These are phyloP conservation scores for barrel medic (Medicago truncatula) DNA, from an alignment of 306 rosid species.

Conservation along the genomic window DNA sequence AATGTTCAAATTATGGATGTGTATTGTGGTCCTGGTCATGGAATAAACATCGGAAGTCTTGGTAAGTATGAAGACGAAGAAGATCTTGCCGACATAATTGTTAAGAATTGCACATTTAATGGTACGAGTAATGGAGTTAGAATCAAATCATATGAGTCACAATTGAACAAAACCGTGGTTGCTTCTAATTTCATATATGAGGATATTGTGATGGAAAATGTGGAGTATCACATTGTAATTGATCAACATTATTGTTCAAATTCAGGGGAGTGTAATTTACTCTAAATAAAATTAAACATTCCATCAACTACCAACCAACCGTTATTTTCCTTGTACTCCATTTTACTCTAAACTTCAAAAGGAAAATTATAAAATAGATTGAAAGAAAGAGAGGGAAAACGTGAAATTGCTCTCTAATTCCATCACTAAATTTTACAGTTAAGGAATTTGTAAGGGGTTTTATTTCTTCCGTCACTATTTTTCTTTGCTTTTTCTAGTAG, in stretches of 20 bases:
- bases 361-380: too few species aligned
- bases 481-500: too few species aligned
- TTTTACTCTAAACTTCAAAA: too few species aligned
- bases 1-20: conserved; percentile 45
- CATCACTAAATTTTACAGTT: too few species aligned
- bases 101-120: conserved; percentile 52
- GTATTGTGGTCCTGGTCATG: conserved; percentile 73
- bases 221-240: conserved; percentile 53
- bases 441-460: too few species aligned
- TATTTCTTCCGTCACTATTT: too few species aligned
- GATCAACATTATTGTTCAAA: conserved; percentile 66
- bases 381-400: too few species aligned
- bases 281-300: too few species aligned
- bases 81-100: conserved; percentile 50
- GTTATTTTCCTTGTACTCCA: too few species aligned
- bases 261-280: too few species aligned
- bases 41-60: conserved; percentile 74
- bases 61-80: conserved; percentile 47
- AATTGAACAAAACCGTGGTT: not conserved
- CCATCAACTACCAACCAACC: too few species aligned
- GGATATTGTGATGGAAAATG: conserved; percentile 57
- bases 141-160: conserved; percentile 67
- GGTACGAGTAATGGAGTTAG: conserved; percentile 60
- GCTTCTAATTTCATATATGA: conserved; percentile 52
- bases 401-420: too few species aligned